These are phyloP conservation scores for Cryptosporidium tyzzeri DNA, from an alignment of 169 alveolate species.

Conservation along the genomic window DNA sequence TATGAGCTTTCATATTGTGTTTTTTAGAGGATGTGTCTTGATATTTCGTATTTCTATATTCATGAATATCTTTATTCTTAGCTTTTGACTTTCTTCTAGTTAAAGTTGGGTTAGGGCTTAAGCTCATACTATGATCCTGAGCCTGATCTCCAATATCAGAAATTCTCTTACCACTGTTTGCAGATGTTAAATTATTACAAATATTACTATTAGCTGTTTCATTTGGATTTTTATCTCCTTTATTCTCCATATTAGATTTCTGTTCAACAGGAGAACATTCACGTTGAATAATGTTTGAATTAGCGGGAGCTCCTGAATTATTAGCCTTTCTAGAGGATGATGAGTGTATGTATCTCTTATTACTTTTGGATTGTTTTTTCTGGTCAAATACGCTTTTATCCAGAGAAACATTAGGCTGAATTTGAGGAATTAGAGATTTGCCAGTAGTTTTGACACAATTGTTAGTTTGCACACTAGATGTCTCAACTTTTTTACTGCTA, in stretches of 20 bases:
- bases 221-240: not conserved
- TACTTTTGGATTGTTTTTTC: not conserved
- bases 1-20: not conserved
- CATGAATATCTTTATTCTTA: not conserved
- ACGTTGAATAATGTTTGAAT: not conserved
- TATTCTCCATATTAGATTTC: not conserved
- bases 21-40: not conserved
- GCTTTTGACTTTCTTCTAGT: not conserved
- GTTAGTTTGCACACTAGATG: not conserved
- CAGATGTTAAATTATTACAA: constrained; percentile 12
- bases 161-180: constrained; percentile 27
- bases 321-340: constrained; percentile 62
- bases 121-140: constrained; percentile 16
- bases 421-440: not conserved
- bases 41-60: not conserved
- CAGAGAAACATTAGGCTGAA: constrained; percentile 4
- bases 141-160: constrained; percentile 5
- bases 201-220: constrained; percentile 1
- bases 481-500: constrained; percentile 25
- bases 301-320: constrained; percentile 3
- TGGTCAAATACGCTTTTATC: constrained; percentile 9
- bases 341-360: constrained; percentile 35
- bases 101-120: constrained; percentile 6
- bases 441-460: not conserved
- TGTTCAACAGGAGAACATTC: not conserved